phyloP scores from a whole-genome alignment of 495 filamentous ascomycete species.

The Tirmania nivea region DNA sequence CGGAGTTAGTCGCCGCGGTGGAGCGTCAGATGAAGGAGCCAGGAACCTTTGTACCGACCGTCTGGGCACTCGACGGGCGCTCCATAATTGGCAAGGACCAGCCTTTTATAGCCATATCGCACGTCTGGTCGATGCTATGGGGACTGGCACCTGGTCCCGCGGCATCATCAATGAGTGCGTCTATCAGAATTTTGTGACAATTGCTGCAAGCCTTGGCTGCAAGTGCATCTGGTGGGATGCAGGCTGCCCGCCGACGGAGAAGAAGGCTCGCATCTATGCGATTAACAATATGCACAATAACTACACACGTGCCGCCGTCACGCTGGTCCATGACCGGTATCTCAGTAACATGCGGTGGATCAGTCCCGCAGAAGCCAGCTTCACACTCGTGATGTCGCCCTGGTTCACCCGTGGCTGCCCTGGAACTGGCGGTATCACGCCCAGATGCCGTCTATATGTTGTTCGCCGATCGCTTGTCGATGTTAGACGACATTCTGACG shows the following conservation, averaged over 20 bases:
- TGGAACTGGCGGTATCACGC: slow-evolving; percentile 18
- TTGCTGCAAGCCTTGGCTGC: slow-evolving; percentile 10
- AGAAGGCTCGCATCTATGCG: slow-evolving; percentile 7
- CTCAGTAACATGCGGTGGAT: slow-evolving; percentile 19
- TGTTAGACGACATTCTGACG: slow-evolving; percentile 16
- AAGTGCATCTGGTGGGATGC: slow-evolving; percentile 21
- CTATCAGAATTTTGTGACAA: slow-evolving; percentile 7
- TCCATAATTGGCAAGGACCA: background rate
- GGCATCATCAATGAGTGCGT: slow-evolving; percentile 17
- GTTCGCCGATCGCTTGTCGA: slow-evolving; percentile 13
- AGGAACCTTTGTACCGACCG: slow-evolving; percentile 2
- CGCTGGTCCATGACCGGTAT: slow-evolving; percentile 20
- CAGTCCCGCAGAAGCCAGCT: slow-evolving; percentile 12
- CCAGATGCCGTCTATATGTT: slow-evolving; percentile 16
- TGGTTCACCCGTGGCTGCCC: slow-evolving; percentile 19
- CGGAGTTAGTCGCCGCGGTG: background rate
- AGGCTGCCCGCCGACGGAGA: slow-evolving; percentile 11
- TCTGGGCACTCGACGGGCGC: slow-evolving; percentile 3
- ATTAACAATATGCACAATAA: slow-evolving; percentile 9
- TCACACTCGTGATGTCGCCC: slow-evolving; percentile 15
- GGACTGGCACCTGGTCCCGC: slow-evolving; percentile 5
- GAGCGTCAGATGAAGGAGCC: background rate
- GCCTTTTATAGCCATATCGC: slow-evolving; percentile 19
- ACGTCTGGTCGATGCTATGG: slow-evolving; percentile 20
- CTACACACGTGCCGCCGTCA: slow-evolving; percentile 8